Conservation (phyloP, 371 early-diverging fungal species). For the Mucor circinelloides region DNA sequence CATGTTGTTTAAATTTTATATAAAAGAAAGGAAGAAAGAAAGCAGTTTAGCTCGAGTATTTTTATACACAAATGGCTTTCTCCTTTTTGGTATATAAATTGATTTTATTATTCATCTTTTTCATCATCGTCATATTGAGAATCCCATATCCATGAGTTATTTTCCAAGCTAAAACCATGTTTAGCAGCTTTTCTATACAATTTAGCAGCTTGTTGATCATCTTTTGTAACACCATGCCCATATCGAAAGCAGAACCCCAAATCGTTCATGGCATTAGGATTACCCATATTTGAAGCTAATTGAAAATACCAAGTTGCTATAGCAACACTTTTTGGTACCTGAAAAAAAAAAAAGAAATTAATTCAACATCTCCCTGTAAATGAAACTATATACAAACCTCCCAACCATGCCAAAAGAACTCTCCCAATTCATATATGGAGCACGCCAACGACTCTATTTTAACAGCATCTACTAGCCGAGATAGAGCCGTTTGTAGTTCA, state of each 20-base stretch:
- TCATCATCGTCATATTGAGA: background rate
- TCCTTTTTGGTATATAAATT: background rate
- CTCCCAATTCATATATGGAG: slow-evolving; percentile 84
- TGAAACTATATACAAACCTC: slow-evolving; percentile 51
- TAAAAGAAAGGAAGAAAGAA: background rate
- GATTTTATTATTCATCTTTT: background rate
- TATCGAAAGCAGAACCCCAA: slow-evolving; percentile 76
- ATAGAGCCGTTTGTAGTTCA: slow-evolving; percentile 42
- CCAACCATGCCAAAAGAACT: slow-evolving; percentile 87
- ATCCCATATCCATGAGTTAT: slow-evolving; percentile 92
- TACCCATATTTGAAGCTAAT: slow-evolving; percentile 88
- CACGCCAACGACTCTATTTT: slow-evolving; percentile 48
- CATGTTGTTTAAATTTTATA: background rate
- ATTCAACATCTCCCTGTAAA: background rate
- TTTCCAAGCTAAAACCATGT: slow-evolving; percentile 67
- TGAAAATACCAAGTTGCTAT: slow-evolving; percentile 83
- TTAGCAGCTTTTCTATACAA: slow-evolving; percentile 79
- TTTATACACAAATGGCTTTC: background rate
- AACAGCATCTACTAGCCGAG: background rate
- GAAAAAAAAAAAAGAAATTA: background rate
- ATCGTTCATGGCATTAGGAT: slow-evolving; percentile 86
- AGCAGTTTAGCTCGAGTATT: background rate
- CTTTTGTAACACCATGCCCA: slow-evolving; percentile 82
- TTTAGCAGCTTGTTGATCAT: slow-evolving; percentile 77
- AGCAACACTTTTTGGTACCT: slow-evolving; percentile 10